phyloP scores from a whole-genome alignment of 164 flowering plant species.

The Liquidambar formosana region DNA sequence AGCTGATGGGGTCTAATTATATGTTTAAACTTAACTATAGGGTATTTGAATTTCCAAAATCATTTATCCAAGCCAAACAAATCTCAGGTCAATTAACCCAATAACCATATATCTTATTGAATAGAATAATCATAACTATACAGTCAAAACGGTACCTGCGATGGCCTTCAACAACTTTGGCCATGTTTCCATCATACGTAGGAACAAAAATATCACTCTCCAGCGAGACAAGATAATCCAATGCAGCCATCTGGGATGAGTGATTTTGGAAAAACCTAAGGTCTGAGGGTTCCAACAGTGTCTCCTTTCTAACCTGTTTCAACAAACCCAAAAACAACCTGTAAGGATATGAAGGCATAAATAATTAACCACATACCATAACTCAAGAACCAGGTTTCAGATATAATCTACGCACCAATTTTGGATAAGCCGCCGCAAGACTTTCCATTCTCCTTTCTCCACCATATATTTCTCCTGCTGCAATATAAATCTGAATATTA shows the following conservation, averaged over 20 bases:
- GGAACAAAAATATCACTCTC: slow-evolving; percentile 97
- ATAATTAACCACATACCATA: background rate
- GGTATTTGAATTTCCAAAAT: slow-evolving; percentile 7
- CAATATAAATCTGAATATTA: slow-evolving; percentile 70
- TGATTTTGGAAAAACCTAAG: slow-evolving; percentile 84
- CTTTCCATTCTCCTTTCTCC: slow-evolving; percentile 72
- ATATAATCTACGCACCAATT: slow-evolving; percentile 54
- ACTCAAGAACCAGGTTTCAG: background rate
- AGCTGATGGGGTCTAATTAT: background rate
- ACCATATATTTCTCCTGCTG: slow-evolving; percentile 92
- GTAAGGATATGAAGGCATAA: slow-evolving; percentile 3
- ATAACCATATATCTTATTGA: background rate
- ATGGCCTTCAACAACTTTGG: slow-evolving; percentile 97
- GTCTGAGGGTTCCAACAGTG: slow-evolving; percentile 74
- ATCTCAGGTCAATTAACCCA: too few relatives aligned
- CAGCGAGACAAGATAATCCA: slow-evolving; percentile 90
- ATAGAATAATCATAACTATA: background rate
- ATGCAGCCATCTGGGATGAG: slow-evolving; percentile 96
- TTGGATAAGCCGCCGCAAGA: slow-evolving; percentile 67
- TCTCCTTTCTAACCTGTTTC: slow-evolving; percentile 90
- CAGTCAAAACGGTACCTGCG: slow-evolving; percentile 58
- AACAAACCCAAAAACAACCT: slow-evolving; percentile 6
- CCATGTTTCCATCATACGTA: slow-evolving; percentile 98
- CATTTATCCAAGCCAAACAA: background rate
- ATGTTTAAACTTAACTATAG: background rate